Conservation (phyloP, 106 monocot species). For the Acanthochlamys bracteata region DNA sequence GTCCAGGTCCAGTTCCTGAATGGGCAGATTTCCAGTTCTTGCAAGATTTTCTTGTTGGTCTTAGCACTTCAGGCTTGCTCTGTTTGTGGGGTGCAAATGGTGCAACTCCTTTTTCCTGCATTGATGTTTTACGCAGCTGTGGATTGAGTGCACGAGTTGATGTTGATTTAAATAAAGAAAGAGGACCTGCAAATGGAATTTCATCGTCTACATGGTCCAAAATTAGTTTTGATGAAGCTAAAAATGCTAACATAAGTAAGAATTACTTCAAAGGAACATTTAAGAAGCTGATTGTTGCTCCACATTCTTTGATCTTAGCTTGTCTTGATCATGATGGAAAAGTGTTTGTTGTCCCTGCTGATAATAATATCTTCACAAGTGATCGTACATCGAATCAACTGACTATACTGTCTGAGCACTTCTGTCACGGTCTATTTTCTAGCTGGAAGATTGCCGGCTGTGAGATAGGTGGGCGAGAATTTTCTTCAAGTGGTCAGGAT, state of each 20-base stretch:
- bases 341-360: constrained; percentile 41
- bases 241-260: constrained; percentile 10
- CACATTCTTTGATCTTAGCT: constrained; percentile 45
- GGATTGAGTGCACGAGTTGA: constrained; percentile 10
- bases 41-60: constrained; percentile 62
- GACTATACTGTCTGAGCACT: constrained; percentile 22
- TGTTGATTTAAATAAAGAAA: constrained; percentile 2
- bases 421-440: constrained; percentile 26
- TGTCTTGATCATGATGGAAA: constrained; percentile 61
- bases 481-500: constrained; percentile 11
- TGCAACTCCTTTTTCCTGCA: constrained; percentile 31
- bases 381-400: too few species aligned
- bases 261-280: constrained; percentile 19
- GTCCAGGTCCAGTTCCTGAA: constrained; percentile 18
- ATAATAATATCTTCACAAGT: constrained; percentile 35
- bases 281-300: constrained; percentile 46
- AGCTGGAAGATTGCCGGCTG: constrained; percentile 54
- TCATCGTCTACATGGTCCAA: background rate
- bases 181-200: background rate
- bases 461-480: constrained; percentile 34
- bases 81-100: constrained; percentile 39
- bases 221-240: background rate
- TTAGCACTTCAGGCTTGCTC: constrained; percentile 49
- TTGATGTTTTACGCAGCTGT: constrained; percentile 34
- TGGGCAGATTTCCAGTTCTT: constrained; percentile 84